Evolutionary conservation across 768 basidiomycete species (phyloP).

Genomic region (Tulasnella sp.): DNA sequence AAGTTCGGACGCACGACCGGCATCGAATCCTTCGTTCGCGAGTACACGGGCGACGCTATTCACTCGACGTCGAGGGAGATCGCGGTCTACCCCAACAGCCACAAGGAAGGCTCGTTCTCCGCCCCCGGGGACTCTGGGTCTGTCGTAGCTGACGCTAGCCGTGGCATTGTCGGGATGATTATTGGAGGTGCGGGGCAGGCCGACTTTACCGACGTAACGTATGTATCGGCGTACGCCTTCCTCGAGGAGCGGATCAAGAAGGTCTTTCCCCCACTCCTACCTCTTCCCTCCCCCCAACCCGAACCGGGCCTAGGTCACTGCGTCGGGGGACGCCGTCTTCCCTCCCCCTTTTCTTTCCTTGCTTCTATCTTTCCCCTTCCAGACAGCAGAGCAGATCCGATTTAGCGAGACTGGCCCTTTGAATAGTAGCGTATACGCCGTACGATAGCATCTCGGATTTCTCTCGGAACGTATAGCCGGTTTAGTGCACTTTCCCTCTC

Average conservation of each 20-base stretch:
- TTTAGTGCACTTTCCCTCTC: too few species aligned
- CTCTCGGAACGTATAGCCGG: too few species aligned
- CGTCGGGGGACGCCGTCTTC: background rate
- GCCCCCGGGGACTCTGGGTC: slow-evolving; percentile 21
- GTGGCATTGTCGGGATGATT: slow-evolving; percentile 18
- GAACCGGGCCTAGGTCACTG: background rate
- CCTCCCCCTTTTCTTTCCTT: too few species aligned
- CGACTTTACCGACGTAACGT: slow-evolving; percentile 24
- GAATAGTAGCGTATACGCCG: too few species aligned
- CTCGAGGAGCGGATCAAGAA: slow-evolving; percentile 26
- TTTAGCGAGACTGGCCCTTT: too few species aligned
- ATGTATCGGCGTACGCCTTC: slow-evolving; percentile 25
- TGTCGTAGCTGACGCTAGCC: slow-evolving; percentile 15
- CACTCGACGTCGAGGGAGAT: slow-evolving; percentile 20
- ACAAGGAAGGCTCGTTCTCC: too few species aligned
- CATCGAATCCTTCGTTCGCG: slow-evolving; percentile 12
- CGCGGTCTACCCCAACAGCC: slow-evolving; percentile 12
- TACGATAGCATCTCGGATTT: too few species aligned
- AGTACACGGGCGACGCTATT: slow-evolving; percentile 15
- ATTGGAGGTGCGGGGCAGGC: slow-evolving; percentile 20
- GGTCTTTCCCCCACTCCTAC: slow-evolving; percentile 24
- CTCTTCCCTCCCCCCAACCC: slow-evolving; percentile 18
- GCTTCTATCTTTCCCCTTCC: too few species aligned
- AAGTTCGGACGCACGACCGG: slow-evolving; percentile 14
- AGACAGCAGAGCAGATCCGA: too few species aligned